Evolutionary conservation across 495 filamentous ascomycete species (phyloP), one percentile per base, ranked within the genome.

Genomic region (Penicillium cataractarum): DNA sequence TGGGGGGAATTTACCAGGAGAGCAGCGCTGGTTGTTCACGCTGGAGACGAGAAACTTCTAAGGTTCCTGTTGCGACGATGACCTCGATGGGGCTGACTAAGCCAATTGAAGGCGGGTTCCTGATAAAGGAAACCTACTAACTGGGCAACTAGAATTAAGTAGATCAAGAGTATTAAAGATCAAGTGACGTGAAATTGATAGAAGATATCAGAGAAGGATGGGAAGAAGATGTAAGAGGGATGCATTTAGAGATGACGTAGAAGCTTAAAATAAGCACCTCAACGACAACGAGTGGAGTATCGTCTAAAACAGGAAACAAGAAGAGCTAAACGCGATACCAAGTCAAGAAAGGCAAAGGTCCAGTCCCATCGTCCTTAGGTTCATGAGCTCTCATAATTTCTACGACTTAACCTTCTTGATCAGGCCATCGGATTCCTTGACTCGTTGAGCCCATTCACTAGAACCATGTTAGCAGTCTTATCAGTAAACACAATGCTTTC

Each of bases 391-490:
- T 50, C 17, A 50, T 19, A 49, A 29, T 32, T n/a, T 26, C 58
- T 71, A 76, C 54, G 63, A 49, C 46, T 70, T 69, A 31, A 68
- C 63, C 68, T 86, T 89, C 66, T 78, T 81, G 58, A 92, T 90
- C 40, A 92, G 75, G 13, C 81, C 79, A 64, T 86, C 85, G 4
- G 78, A 76, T 58, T 82, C 82, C 69, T 81, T 82, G 6, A 88
- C 86, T 42, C 89, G 82, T 66, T 91, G 88, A 22, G 90, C 90
- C 89, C 89, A 93, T 79, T 93, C 90, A 52, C 89, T 91, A 58
- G 31, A 0, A 17, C 42, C 13, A 24, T 55, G 70, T 75, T 62
- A 76, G 61, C 24, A 61, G 21, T 13, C 33, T 31, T 55, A 57
- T 24, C 26, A 9, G 31, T 31, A 55, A 65, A 22, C 53, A 12